Conservation (phyloP, 768 basidiomycete species). For the Clathrus columnatus region DNA sequence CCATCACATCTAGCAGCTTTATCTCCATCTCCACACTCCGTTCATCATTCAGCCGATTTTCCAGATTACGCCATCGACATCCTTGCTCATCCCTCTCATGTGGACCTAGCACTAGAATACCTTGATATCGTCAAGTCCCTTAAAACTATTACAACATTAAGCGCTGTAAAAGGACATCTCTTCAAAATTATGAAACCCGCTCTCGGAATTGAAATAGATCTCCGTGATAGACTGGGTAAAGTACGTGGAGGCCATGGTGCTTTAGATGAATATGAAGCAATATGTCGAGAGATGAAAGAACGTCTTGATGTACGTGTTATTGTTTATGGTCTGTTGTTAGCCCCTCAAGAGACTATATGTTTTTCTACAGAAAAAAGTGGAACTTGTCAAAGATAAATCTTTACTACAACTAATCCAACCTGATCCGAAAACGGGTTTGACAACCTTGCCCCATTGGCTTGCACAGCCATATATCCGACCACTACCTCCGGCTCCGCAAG, state of each 20-base stretch:
- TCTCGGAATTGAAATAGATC: conserved; percentile 52
- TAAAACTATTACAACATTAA: conserved; percentile 59
- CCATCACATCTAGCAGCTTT: background rate
- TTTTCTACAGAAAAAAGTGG: conserved; percentile 27
- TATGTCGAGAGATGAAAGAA: conserved; percentile 51
- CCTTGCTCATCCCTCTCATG: conserved; percentile 45
- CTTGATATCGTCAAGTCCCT: conserved; percentile 65
- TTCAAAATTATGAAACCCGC: conserved; percentile 88
- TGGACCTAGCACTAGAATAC: conserved; percentile 76
- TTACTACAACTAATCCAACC: conserved; percentile 31
- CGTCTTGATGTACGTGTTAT: conserved; percentile 43
- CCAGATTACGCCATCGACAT: conserved; percentile 29
- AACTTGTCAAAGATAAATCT: conserved; percentile 28
- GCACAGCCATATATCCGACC: conserved; percentile 64
- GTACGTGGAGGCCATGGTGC: conserved; percentile 26
- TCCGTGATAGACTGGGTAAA: conserved; percentile 63
- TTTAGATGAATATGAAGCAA: conserved; percentile 38
- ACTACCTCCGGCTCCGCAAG: conserved; percentile 12
- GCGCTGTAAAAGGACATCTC: conserved; percentile 84
- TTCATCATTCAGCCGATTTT: conserved; percentile 12
- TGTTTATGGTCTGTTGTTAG: background rate
- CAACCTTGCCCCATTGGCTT: conserved; percentile 56
- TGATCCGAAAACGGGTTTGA: conserved; percentile 41
- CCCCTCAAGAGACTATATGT: background rate
- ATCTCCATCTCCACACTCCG: background rate